A percentile compares a stretch with the other conserved stretches of the same genome.
These are phyloP conservation scores for Endocarpon pusillum DNA, from an alignment of 495 filamentous ascomycete species.

Conservation along the genomic window DNA sequence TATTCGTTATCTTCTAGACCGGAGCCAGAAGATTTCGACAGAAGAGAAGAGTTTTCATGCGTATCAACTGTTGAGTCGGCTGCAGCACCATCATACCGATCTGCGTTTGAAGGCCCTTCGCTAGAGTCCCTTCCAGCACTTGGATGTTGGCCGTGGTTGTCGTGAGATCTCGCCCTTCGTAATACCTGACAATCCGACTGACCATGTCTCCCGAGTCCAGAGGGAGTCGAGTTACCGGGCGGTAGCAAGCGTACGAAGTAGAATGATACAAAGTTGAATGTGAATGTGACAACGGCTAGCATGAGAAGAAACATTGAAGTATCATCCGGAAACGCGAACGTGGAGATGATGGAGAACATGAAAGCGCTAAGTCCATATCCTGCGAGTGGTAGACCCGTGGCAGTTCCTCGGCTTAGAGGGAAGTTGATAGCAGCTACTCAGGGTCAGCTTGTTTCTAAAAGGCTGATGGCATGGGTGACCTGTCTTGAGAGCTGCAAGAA, in stretches of 20 bases:
- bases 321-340: constrained; percentile 66
- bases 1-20: constrained; percentile 22
- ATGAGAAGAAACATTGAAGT: constrained; percentile 65
- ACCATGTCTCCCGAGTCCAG: too few relatives aligned
- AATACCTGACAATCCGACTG: too few relatives aligned
- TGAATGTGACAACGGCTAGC: constrained; percentile 63
- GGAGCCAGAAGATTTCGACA: constrained; percentile 40
- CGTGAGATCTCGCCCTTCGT: too few relatives aligned
- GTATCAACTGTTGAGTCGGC: too few relatives aligned
- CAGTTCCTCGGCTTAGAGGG: constrained; percentile 79
- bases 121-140: too few relatives aligned
- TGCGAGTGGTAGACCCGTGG: constrained; percentile 80
- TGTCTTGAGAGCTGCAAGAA: constrained; percentile 70
- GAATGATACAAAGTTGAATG: constrained; percentile 52
- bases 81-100: too few relatives aligned
- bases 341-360: constrained; percentile 73
- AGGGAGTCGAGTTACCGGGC: too few relatives aligned
- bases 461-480: constrained; percentile 16
- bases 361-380: constrained; percentile 92
- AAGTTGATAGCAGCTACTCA: constrained; percentile 70
- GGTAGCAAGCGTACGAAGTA: constrained; percentile 70
- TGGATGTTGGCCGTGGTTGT: too few relatives aligned
- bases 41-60: constrained; percentile 73
- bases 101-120: too few relatives aligned
- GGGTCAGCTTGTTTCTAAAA: constrained; percentile 1